Evolutionary conservation across 1,284 basidiomycete species (phyloP).

Genomic region (Stygiomarasmius scandens): DNA sequence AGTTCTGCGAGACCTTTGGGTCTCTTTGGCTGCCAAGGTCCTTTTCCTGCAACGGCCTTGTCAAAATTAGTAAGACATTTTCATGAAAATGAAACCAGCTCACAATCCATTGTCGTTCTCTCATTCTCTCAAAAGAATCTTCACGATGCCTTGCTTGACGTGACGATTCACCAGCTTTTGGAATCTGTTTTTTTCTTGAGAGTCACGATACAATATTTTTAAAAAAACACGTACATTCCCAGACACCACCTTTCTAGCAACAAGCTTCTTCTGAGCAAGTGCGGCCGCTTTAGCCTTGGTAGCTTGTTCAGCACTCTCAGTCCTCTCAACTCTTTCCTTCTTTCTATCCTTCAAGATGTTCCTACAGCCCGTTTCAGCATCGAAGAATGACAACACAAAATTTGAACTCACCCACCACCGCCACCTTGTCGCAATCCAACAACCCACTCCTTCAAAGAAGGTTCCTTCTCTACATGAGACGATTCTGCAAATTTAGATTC

Average conservation of each 20-base stretch:
- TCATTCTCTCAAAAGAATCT: neutral
- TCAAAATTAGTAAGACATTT: neutral
- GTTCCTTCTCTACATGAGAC: constrained; percentile 17
- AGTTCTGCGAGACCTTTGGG: neutral
- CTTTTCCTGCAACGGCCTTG: neutral
- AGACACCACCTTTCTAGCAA: too few relatives aligned
- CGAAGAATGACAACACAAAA: neutral
- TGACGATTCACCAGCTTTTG: too few relatives aligned
- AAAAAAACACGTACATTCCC: too few relatives aligned
- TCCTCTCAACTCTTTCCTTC: neutral
- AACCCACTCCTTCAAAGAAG: constrained; percentile 4
- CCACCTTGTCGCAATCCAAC: constrained; percentile 40
- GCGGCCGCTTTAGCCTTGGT: neutral
- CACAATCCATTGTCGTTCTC: constrained; percentile 4
- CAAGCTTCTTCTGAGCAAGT: neutral
- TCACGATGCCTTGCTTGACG: too few relatives aligned
- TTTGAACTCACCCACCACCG: constrained; percentile 52
- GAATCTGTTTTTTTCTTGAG: too few relatives aligned
- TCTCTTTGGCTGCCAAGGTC: neutral
- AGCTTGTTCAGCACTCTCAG: neutral
- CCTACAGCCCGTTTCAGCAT: neutral
- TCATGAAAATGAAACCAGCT: neutral
- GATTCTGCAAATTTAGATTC: constrained; percentile 52
- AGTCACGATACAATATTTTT: too few relatives aligned
- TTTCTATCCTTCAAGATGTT: constrained; percentile 9